Evolutionary conservation across 495 filamentous ascomycete genomes (phyloP).

Genomic region (Elasticomyces elasticus): DNA sequence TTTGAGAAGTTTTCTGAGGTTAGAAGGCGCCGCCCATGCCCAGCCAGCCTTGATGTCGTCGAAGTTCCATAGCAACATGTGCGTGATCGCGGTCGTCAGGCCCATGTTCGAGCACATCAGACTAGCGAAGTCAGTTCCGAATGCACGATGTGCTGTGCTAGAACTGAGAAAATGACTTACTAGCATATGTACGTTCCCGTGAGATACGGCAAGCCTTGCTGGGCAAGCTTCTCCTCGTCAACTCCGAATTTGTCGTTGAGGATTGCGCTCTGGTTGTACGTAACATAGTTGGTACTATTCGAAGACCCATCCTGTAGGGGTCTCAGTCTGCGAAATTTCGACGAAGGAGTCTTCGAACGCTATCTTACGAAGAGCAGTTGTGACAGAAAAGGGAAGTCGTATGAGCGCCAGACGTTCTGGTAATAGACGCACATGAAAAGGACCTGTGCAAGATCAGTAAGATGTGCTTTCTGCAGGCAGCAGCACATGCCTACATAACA

Average conservation of each 20-base stretch:
- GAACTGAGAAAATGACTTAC: no score
- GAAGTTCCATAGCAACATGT: slow-evolving; percentile 33
- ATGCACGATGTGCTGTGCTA: no score
- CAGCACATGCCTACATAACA: no score
- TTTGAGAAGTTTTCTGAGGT: slow-evolving; percentile 18
- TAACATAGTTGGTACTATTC: slow-evolving; percentile 7
- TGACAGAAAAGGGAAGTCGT: slow-evolving; percentile 17
- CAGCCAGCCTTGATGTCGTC: slow-evolving; percentile 30
- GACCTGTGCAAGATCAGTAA: no score
- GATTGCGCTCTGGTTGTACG: slow-evolving; percentile 10
- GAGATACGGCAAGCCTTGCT: slow-evolving; percentile 30
- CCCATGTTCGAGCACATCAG: slow-evolving; percentile 38
- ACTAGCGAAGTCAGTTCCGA: no score
- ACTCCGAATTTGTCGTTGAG: slow-evolving; percentile 3
- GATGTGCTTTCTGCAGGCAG: no score
- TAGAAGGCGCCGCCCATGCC: slow-evolving; percentile 16
- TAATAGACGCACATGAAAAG: slow-evolving; percentile 39
- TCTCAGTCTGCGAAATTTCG: no score
- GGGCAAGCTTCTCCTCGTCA: neutral
- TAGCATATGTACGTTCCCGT: slow-evolving; percentile 39
- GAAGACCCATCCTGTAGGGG: slow-evolving; percentile 1
- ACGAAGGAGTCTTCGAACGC: no score
- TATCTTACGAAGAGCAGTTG: slow-evolving; percentile 17
- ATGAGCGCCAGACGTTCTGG: slow-evolving; percentile 37
- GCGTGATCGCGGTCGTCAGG: slow-evolving; percentile 35